Conservation (phyloP, 306 rosid species). For the Arachis hypogaea region DNA sequence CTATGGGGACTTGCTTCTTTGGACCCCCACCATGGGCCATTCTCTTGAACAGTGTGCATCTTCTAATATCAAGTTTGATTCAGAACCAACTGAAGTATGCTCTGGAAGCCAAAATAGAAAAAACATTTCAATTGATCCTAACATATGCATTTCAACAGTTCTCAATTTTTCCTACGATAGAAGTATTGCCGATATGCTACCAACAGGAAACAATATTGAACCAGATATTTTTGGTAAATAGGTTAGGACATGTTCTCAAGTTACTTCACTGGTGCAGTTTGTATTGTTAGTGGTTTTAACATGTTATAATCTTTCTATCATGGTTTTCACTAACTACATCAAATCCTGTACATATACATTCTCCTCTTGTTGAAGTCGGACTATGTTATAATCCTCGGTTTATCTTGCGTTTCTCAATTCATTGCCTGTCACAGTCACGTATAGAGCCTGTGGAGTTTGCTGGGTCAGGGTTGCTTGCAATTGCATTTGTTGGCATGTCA, state of each 20-base stretch:
- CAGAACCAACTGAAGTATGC: slow-evolving; percentile 63
- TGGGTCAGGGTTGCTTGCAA: slow-evolving; percentile 83
- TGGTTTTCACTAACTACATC: slow-evolving; percentile 39
- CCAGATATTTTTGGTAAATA: slow-evolving; percentile 38
- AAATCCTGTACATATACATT: slow-evolving; percentile 50
- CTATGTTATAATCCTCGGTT: slow-evolving; percentile 78
- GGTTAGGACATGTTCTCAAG: slow-evolving; percentile 45
- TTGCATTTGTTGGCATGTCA: slow-evolving; percentile 82
- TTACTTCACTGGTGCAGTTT: slow-evolving; percentile 17
- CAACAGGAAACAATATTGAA: slow-evolving; percentile 45
- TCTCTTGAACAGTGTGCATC: slow-evolving; percentile 44
- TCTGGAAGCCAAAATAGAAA: slow-evolving; percentile 66
- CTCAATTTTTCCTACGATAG: slow-evolving; percentile 74
- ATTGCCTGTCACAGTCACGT: slow-evolving; percentile 55
- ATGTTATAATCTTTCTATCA: not conserved
- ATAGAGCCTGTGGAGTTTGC: slow-evolving; percentile 87
- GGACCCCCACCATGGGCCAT: slow-evolving; percentile 48
- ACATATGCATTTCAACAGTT: slow-evolving; percentile 71
- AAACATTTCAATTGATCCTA: slow-evolving; percentile 71
- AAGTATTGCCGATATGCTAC: slow-evolving; percentile 50
- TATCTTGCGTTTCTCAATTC: no score
- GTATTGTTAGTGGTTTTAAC: not conserved
- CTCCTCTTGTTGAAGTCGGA: slow-evolving; percentile 43
- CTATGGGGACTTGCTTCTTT: slow-evolving; percentile 60
- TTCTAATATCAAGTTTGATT: slow-evolving; percentile 46